Base-by-base conservation (phyloP, 148 eudicot species). In the Camellia japonica region DNA sequence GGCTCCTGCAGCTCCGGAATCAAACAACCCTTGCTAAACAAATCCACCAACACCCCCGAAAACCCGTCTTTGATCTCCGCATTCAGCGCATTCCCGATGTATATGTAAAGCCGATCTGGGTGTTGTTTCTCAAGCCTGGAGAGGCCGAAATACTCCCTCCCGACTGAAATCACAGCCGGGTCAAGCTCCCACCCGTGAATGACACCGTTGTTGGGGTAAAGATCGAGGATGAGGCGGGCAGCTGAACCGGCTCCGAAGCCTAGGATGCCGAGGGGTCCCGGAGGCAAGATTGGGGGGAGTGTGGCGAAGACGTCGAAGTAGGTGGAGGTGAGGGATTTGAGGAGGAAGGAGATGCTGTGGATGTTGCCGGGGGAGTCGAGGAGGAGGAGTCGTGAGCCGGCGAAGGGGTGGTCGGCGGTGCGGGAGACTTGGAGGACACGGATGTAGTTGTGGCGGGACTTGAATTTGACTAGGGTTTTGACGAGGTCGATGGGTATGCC, bases 111-210 rank as follows among this genome's bases (percentile, higher is more conserved):
- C 83, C 94, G 63, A n/a, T 86, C 84, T 7, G 78, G 78, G 78
- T 81, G 79, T 2, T 81, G 74, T 14, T 78, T 86, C 68, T 93
- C 94, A 7, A 95, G 82, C 80, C 77, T 81, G 2, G 84, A 74
- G 20, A 94, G 87, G 67, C 79, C 87, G 74, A 94, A 92, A 71
- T 68, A 91, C 86, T 93, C 88, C 42, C 96, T 86, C 2, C 84
- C 98, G 18, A 93, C 94, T 8, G 85, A 83, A 30, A 95, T 75
- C 3, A 95, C 98, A 42, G 87, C 84, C 19, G 91, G 87, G 78
- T 95, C 98, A 58, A 95, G 82, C 87, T 95, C 98, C 93, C 91
- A 95, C n/a, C 98, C 95, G 76, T 93, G 98, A 75, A 93, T 42
- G 3, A 80, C 87, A 42, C 83, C 87, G 7, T 84, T 62, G 6